Conservation (phyloP, 108 stramenopile species). For the Nitzschia inconspicua region DNA sequence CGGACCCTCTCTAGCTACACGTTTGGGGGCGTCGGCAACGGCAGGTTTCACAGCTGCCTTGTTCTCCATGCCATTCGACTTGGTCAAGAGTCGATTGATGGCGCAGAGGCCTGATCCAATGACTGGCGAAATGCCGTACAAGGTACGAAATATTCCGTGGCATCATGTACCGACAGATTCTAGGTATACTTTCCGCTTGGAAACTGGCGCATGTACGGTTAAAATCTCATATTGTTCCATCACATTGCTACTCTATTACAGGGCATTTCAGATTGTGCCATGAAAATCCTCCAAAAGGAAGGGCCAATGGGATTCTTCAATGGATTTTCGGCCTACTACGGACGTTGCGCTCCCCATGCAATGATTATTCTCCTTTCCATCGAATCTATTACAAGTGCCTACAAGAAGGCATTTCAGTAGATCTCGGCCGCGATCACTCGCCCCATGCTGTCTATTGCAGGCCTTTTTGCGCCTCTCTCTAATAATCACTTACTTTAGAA, state of each 20-base stretch:
- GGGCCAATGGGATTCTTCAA: constrained; percentile 92
- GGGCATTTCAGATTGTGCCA: constrained; percentile 86
- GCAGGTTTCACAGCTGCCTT: constrained; percentile 95
- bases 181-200: no score
- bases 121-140: constrained; percentile 91
- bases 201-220: no score
- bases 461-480: no score
- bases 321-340: constrained; percentile 96
- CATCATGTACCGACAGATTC: no score
- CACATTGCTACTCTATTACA: no score
- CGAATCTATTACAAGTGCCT: constrained; percentile 86
- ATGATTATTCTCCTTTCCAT: constrained; percentile 98
- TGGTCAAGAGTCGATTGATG: constrained; percentile 97
- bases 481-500: no score
- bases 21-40: constrained; percentile 69
- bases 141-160: no score
- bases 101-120: constrained; percentile 76
- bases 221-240: no score
- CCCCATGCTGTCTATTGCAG: no score
- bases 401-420: constrained; percentile 52
- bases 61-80: constrained; percentile 96
- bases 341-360: constrained; percentile 97
- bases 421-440: no score
- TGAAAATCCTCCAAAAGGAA: constrained; percentile 76
- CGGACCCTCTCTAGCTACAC: constrained; percentile 80